Percentiles rank a stretch among this genome's conserved stretches.
Conservation (phyloP, 2,329 filamentous ascomycete species). For the Didymellaceae sp. region DNA sequence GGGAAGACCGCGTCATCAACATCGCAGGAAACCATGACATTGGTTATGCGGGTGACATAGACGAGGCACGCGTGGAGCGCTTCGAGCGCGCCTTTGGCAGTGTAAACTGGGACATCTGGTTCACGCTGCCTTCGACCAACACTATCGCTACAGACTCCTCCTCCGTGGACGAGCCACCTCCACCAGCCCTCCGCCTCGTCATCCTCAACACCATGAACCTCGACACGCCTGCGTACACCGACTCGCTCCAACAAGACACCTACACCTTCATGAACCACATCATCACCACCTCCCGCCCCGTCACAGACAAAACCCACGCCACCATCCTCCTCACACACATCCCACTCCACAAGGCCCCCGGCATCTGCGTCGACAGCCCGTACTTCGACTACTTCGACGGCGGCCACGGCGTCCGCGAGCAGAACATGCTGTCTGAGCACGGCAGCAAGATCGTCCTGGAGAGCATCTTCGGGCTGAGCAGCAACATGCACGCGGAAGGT, state of each 20-base stretch:
- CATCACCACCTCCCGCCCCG: slow-evolving; percentile 67
- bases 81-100: slow-evolving; percentile 88
- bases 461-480: slow-evolving; percentile 80
- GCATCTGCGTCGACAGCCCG: slow-evolving; percentile 83
- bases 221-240: slow-evolving; percentile 76
- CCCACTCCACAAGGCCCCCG: slow-evolving; percentile 81
- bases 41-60: slow-evolving; percentile 92
- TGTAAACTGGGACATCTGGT: slow-evolving; percentile 86
- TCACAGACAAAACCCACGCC: slow-evolving; percentile 69
- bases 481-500: slow-evolving; percentile 63
- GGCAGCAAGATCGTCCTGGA: slow-evolving; percentile 76
- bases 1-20: slow-evolving; percentile 83
- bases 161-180: slow-evolving; percentile 26
- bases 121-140: slow-evolving; percentile 51
- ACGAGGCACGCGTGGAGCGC: slow-evolving; percentile 72
- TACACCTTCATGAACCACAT: slow-evolving; percentile 77
- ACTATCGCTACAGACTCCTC: background rate
- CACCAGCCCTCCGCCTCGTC: slow-evolving; percentile 78
- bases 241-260: slow-evolving; percentile 73
- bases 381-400: slow-evolving; percentile 78
- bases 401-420: slow-evolving; percentile 77
- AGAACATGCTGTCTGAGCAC: slow-evolving; percentile 82
- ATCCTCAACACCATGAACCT: slow-evolving; percentile 94
- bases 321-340: slow-evolving; percentile 92
- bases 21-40: slow-evolving; percentile 96